Evolutionary conservation across 2,329 filamentous ascomycete genomes (phyloP).

Genomic region (Aspergillus fumigatiaffinis): DNA sequence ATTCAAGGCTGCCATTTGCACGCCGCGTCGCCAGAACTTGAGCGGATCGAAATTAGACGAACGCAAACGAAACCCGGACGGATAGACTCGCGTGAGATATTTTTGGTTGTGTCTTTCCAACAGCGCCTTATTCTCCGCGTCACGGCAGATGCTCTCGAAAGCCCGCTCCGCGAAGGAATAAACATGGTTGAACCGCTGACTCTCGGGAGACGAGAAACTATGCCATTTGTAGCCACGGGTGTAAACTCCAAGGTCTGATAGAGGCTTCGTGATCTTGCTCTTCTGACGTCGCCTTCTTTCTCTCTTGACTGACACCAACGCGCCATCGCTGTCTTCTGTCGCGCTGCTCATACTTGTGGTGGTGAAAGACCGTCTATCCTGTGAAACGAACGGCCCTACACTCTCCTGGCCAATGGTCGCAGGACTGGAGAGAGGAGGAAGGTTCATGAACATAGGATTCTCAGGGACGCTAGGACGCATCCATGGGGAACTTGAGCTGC

Average conservation of each 20-base stretch:
- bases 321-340: constrained; percentile 73
- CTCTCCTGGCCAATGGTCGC: constrained; percentile 50
- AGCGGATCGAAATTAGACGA: constrained; percentile 95
- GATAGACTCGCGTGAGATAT: constrained; percentile 91
- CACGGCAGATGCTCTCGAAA: constrained; percentile 75
- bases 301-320: constrained; percentile 48
- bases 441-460: constrained; percentile 47
- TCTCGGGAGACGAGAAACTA: constrained; percentile 72
- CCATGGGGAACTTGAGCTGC: constrained; percentile 76
- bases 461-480: constrained; percentile 61
- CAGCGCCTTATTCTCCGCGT: constrained; percentile 69
- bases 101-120: constrained; percentile 88
- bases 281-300: constrained; percentile 59
- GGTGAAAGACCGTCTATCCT: constrained; percentile 52
- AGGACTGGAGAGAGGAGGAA: constrained; percentile 50
- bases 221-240: constrained; percentile 76
- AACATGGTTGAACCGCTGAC: constrained; percentile 87
- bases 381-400: constrained; percentile 42
- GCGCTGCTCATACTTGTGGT: constrained; percentile 55
- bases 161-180: constrained; percentile 90
- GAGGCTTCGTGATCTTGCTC: constrained; percentile 80
- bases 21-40: constrained; percentile 88
- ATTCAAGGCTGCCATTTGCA: constrained; percentile 96
- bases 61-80: constrained; percentile 71
- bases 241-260: constrained; percentile 82